A percentile compares a stretch with the other conserved stretches of the same genome.
phyloP scores from a whole-genome alignment of 2,329 filamentous ascomycete species.

The Blastomyces gilchristii region DNA sequence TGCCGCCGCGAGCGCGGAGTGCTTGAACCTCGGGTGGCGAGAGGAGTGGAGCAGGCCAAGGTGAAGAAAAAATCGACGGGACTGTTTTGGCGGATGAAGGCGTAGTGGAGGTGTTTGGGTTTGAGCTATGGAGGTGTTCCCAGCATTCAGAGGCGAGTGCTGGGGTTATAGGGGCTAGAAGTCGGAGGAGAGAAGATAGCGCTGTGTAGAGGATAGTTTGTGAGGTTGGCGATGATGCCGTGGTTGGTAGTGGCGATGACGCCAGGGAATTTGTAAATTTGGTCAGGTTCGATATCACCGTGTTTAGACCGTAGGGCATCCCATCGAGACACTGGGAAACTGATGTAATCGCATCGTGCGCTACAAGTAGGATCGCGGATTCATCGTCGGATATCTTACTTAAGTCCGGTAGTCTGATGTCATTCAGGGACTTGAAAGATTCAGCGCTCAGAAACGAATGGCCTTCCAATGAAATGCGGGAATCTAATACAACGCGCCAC shows the following conservation, averaged over 20 bases:
- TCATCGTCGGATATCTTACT: slow-evolving; percentile 28
- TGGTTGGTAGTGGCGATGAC: slow-evolving; percentile 31
- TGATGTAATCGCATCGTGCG: slow-evolving; percentile 57
- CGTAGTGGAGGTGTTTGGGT: slow-evolving; percentile 11
- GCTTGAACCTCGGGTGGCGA: slow-evolving; percentile 30
- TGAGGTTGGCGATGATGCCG: slow-evolving; percentile 17
- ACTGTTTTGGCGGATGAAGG: slow-evolving; percentile 11
- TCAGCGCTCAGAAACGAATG: slow-evolving; percentile 17
- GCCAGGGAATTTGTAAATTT: slow-evolving; percentile 61
- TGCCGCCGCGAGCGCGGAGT: slow-evolving; percentile 42
- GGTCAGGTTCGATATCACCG: slow-evolving; percentile 73
- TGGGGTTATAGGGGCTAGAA: slow-evolving; percentile 71
- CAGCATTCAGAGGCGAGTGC: slow-evolving; percentile 75
- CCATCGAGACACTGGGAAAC: slow-evolving; percentile 59
- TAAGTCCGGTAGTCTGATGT: slow-evolving; percentile 22
- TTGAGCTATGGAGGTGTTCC: slow-evolving; percentile 43
- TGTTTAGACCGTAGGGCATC: slow-evolving; percentile 69
- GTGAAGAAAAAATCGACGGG: slow-evolving; percentile 35
- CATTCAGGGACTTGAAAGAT: slow-evolving; percentile 19
- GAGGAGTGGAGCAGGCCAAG: slow-evolving; percentile 49
- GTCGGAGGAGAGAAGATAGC: slow-evolving; percentile 51
- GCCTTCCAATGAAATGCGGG: slow-evolving; percentile 20
- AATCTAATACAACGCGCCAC: slow-evolving; percentile 45
- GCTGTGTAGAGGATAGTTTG: slow-evolving; percentile 35
- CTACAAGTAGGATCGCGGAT: slow-evolving; percentile 49